A percentile compares a stretch with the other conserved stretches of the same genome.
phyloP scores from a whole-genome alignment of 495 filamentous ascomycete genomes.

The Viridothelium virens region DNA sequence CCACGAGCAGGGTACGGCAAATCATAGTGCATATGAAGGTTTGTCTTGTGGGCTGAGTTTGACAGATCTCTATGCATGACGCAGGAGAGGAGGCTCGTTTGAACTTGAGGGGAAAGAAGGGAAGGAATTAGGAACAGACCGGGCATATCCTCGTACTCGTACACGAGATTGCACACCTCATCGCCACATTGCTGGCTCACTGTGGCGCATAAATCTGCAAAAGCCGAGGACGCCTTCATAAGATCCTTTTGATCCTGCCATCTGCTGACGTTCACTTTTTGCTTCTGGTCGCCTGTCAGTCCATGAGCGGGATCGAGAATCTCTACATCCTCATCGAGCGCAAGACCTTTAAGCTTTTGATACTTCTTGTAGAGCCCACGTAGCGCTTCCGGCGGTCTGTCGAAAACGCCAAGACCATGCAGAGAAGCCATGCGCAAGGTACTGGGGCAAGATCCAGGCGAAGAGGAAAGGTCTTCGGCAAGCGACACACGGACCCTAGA shows the following conservation, averaged over 20 bases:
- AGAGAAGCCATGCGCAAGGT: conserved; percentile 1
- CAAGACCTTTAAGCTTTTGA: not conserved
- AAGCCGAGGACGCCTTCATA: not conserved
- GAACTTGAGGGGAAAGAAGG: conserved; percentile 58
- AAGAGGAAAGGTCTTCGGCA: too few relatives aligned
- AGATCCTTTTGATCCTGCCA: not conserved
- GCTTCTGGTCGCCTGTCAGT: not conserved
- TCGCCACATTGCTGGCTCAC: not conserved
- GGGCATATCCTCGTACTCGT: conserved; percentile 30
- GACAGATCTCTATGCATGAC: conserved; percentile 76
- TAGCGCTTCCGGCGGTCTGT: not conserved
- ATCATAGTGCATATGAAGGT: conserved; percentile 74
- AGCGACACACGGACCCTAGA: too few relatives aligned
- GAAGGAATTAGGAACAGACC: conserved; percentile 68
- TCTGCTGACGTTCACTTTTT: not conserved
- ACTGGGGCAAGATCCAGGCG: not conserved
- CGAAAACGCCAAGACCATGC: not conserved
- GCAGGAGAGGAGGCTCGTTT: conserved; percentile 56
- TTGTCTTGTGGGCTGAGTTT: conserved; percentile 67
- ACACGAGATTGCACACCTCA: not conserved
- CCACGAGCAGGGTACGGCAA: conserved; percentile 53
- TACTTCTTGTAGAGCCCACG: not conserved
- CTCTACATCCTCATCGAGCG: not conserved
- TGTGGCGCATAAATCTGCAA: not conserved
- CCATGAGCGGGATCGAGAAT: not conserved